Percentiles rank a stretch among this genome's conserved stretches.
Conservation (phyloP, 2,329 filamentous ascomycete genomes). For the Helicocarpus griseus region DNA sequence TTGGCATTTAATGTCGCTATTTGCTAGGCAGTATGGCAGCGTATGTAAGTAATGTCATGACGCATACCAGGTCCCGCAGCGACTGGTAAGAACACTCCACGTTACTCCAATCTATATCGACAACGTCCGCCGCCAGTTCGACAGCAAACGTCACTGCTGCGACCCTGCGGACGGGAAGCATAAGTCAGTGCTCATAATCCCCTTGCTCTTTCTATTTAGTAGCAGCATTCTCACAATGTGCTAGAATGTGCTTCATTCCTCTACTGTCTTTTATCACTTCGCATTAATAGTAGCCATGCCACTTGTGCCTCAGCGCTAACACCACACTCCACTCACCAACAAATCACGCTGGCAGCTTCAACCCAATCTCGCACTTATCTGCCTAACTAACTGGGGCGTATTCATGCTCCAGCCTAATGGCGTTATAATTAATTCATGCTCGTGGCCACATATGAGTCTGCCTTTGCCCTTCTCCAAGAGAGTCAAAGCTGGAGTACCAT, state of each 20-base stretch:
- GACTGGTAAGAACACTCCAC: slow-evolving; percentile 1
- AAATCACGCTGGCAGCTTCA: background rate
- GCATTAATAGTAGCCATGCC: background rate
- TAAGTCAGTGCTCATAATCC: background rate
- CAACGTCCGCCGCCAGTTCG: background rate
- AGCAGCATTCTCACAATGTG: background rate
- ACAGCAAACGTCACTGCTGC: slow-evolving; percentile 1
- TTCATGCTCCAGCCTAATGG: background rate
- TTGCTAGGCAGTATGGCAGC: background rate
- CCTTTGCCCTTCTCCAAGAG: background rate
- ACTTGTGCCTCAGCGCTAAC: background rate
- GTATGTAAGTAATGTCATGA: background rate
- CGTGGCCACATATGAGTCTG: background rate
- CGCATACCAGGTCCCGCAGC: background rate
- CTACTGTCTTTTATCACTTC: background rate
- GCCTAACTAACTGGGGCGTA: background rate
- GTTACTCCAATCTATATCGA: slow-evolving; percentile 1
- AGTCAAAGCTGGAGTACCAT: background rate
- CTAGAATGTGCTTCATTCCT: background rate
- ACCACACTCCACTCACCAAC: background rate
- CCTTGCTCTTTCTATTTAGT: background rate
- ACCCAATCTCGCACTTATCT: background rate
- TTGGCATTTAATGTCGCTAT: background rate
- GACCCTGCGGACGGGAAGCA: background rate
- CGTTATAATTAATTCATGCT: background rate